phyloP scores from a whole-genome alignment of 2,329 filamentous ascomycete genomes.

The Pseudopithomyces chartarum region DNA sequence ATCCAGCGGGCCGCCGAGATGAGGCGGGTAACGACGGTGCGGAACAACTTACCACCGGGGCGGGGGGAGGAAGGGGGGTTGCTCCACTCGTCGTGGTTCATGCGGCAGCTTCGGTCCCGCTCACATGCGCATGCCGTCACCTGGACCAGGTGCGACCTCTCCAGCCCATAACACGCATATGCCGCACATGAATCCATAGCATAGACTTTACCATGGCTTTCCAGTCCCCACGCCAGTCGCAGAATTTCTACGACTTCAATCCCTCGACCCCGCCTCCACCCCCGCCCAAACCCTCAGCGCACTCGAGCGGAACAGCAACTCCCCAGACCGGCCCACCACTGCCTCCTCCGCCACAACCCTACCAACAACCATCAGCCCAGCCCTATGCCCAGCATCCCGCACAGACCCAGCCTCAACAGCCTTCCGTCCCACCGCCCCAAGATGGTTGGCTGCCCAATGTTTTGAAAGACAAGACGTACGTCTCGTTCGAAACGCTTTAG shows the following conservation, averaged over 20 bases:
- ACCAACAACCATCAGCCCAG: constrained; percentile 22
- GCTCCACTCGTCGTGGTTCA: constrained; percentile 4
- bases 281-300: constrained; percentile 50
- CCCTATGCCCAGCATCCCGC: constrained; percentile 22
- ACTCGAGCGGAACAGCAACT: constrained; percentile 49
- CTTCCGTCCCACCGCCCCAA: constrained; percentile 40
- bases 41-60: constrained; percentile 7
- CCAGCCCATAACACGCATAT: background rate
- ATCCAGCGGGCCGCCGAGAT: background rate
- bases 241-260: constrained; percentile 47
- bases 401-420: constrained; percentile 23
- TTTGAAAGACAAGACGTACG: constrained; percentile 82
- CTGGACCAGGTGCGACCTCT: background rate
- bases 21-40: background rate
- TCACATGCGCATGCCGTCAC: background rate
- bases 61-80: background rate
- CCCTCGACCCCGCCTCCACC: constrained; percentile 55
- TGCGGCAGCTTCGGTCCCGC: constrained; percentile 8
- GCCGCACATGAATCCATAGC: background rate
- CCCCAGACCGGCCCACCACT: constrained; percentile 50
- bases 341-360: constrained; percentile 46
- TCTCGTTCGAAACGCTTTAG: constrained; percentile 25
- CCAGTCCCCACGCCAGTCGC: constrained; percentile 46
- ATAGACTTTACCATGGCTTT: constrained; percentile 36
- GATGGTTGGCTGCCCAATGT: constrained; percentile 79